Percentiles rank a stretch among this genome's conserved stretches.
These are phyloP conservation scores for Cyclocybe aegerita DNA, from an alignment of 768 basidiomycete species.

Conservation along the genomic window DNA sequence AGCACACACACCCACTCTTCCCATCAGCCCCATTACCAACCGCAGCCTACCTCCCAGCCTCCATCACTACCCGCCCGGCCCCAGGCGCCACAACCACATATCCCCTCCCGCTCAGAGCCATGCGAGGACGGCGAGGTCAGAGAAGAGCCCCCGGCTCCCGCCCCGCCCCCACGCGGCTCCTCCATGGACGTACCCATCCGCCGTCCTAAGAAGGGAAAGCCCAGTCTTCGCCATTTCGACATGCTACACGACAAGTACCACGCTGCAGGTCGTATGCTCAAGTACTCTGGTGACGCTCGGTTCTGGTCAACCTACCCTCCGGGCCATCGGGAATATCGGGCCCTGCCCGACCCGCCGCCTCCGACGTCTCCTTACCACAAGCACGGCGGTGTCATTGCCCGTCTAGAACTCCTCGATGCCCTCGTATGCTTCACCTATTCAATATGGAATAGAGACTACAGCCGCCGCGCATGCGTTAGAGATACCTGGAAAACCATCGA, in stretches of 20 bases:
- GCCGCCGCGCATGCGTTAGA: constrained; percentile 50
- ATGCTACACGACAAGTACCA: constrained; percentile 71
- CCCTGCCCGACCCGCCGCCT: constrained; percentile 62
- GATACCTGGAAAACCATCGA: constrained; percentile 70
- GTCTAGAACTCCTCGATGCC: constrained; percentile 79
- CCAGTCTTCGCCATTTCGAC: constrained; percentile 48
- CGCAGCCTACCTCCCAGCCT: constrained; percentile 22
- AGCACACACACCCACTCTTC: constrained; percentile 24
- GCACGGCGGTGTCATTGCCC: constrained; percentile 71
- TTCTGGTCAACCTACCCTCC: constrained; percentile 73
- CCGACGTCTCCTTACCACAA: constrained; percentile 73
- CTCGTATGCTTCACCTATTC: constrained; percentile 83
- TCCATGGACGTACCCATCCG: constrained; percentile 55
- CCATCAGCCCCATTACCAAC: constrained; percentile 24
- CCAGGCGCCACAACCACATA: constrained; percentile 17
- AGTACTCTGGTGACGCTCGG: constrained; percentile 81
- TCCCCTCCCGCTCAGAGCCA: constrained; percentile 38
- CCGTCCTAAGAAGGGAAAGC: constrained; percentile 63
- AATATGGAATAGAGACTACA: constrained; percentile 76
- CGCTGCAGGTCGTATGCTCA: constrained; percentile 67
- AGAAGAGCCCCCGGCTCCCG: constrained; percentile 38
- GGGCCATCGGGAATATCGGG: constrained; percentile 61
- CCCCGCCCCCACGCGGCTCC: constrained; percentile 21
- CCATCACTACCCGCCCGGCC: constrained; percentile 25
- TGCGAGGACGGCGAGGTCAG: constrained; percentile 55